Evolutionary conservation across 2,329 filamentous ascomycete genomes (phyloP).

Genomic region (Daldinia sp.): DNA sequence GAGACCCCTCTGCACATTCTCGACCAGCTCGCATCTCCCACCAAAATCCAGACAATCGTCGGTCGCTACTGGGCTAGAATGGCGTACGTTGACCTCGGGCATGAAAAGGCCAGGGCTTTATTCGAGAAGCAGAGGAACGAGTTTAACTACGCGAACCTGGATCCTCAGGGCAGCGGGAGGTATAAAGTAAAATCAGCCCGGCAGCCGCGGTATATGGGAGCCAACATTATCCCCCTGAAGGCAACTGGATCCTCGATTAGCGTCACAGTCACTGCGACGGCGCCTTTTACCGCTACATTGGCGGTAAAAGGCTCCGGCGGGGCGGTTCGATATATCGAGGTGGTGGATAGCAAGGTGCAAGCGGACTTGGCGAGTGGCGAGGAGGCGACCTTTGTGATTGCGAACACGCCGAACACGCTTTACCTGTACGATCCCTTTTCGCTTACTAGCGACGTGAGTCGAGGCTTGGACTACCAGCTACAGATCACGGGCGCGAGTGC

Average conservation of each 20-base stretch:
- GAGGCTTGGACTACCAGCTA: constrained; percentile 50
- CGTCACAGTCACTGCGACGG: constrained; percentile 47
- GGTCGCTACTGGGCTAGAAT: constrained; percentile 61
- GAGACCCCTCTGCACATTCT: constrained; percentile 60
- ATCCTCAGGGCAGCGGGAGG: constrained; percentile 47
- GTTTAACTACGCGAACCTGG: constrained; percentile 55
- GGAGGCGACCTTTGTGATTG: constrained; percentile 56
- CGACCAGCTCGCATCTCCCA: constrained; percentile 49
- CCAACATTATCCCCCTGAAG: constrained; percentile 57
- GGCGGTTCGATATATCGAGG: constrained; percentile 50
- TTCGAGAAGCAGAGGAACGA: constrained; percentile 49
- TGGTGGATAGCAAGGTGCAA: constrained; percentile 47
- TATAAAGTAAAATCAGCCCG: constrained; percentile 55
- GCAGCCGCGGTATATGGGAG: constrained; percentile 58
- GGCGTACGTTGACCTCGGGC: constrained; percentile 61
- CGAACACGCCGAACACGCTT: constrained; percentile 55
- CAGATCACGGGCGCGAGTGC: constrained; percentile 39
- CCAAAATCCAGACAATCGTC: constrained; percentile 52
- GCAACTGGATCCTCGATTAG: constrained; percentile 45
- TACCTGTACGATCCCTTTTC: constrained; percentile 56
- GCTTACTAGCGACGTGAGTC: constrained; percentile 48
- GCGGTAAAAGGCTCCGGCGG: constrained; percentile 48
- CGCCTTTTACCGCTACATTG: constrained; percentile 53
- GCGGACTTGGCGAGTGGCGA: constrained; percentile 50
- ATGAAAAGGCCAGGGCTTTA: constrained; percentile 50